Evolutionary conservation across 2,329 filamentous ascomycete genomes (phyloP).

Genomic region (Neoscytalidium dimidiatum): DNA sequence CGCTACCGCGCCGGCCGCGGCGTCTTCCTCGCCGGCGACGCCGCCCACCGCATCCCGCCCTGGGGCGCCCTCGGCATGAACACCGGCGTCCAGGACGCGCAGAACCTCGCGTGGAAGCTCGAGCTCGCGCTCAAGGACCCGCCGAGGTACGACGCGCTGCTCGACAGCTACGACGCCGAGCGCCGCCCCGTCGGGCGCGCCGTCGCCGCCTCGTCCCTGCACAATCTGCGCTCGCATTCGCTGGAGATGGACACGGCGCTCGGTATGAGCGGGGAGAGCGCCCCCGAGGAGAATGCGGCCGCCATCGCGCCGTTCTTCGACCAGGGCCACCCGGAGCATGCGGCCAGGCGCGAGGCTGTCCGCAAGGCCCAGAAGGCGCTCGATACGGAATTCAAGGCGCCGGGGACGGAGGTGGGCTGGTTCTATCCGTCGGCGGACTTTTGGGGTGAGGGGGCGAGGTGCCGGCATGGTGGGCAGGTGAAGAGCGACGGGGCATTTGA

Average conservation of each 20-base stretch:
- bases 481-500: conserved; percentile 24
- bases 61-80: conserved; percentile 41
- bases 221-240: conserved; percentile 33
- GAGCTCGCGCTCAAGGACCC: conserved; percentile 25
- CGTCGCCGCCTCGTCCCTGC: conserved; percentile 25
- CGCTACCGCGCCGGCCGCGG: conserved; percentile 26
- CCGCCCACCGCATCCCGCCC: conserved; percentile 40
- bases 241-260: conserved; percentile 35
- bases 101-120: conserved; percentile 43
- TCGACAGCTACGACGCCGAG: conserved; percentile 37
- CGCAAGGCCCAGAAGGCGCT: conserved; percentile 24
- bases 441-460: conserved; percentile 23
- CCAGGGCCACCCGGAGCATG: conserved; percentile 22
- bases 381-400: conserved; percentile 37
- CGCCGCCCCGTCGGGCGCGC: conserved; percentile 34
- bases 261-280: conserved; percentile 27
- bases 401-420: conserved; percentile 37
- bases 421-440: conserved; percentile 29
- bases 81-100: conserved; percentile 40
- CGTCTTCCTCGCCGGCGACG: conserved; percentile 41
- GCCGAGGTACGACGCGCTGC: conserved; percentile 19
- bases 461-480: conserved; percentile 27
- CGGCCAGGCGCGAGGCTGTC: conserved; percentile 27
- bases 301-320: conserved; percentile 31
- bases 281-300: conserved; percentile 24